Percentiles rank a stretch among this genome's conserved stretches.
phyloP scores from a whole-genome alignment of 257 asterid genomes.

The Agastache rugosa region DNA sequence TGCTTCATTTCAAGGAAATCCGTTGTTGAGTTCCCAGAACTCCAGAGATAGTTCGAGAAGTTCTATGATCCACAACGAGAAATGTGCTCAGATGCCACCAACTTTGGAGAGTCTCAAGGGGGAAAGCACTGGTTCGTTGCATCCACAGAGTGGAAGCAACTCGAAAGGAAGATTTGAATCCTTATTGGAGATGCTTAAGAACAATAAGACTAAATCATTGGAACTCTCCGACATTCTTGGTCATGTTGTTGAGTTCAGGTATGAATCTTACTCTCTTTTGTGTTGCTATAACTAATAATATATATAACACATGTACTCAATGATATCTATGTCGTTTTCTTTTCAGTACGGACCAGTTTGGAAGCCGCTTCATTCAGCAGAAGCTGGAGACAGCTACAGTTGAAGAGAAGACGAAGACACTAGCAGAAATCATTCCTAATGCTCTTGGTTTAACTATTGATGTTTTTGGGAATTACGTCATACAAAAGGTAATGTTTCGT shows the following conservation, averaged over 20 bases:
- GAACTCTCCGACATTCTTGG: constrained; percentile 71
- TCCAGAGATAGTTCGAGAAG: constrained; percentile 47
- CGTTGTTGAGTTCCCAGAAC: constrained; percentile 37
- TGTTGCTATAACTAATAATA: not conserved
- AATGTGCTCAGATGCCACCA: constrained; percentile 41
- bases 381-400: constrained; percentile 78
- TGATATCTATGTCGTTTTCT: constrained; percentile 2
- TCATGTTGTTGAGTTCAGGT: constrained; percentile 87
- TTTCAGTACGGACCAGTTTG: constrained; percentile 83
- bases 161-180: constrained; percentile 55
- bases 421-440: constrained; percentile 67
- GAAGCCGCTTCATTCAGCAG: constrained; percentile 96
- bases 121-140: constrained; percentile 48
- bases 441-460: constrained; percentile 78
- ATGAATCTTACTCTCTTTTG: constrained; percentile 25
- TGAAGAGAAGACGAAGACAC: constrained; percentile 74
- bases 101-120: constrained; percentile 44
- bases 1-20: constrained; percentile 47
- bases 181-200: constrained; percentile 67
- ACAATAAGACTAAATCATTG: constrained; percentile 61
- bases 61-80: constrained; percentile 52
- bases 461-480: constrained; percentile 90
- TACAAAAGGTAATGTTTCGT: constrained; percentile 72
- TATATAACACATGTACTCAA: not conserved
- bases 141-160: constrained; percentile 48